Conservation (phyloP, 495 filamentous ascomycete genomes). For the Xylaria palmicola region DNA sequence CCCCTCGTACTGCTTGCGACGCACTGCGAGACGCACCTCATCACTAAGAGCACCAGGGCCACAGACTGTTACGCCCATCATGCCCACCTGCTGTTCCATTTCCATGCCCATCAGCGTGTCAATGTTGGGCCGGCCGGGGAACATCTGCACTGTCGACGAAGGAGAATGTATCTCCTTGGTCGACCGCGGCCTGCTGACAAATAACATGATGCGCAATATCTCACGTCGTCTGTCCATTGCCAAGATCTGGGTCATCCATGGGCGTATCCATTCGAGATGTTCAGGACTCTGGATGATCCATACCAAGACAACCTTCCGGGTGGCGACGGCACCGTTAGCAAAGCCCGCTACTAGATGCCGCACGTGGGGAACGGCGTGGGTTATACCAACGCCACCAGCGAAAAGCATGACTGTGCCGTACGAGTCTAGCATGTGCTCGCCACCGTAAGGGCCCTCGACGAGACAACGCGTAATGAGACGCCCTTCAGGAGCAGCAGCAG, state of each 20-base stretch:
- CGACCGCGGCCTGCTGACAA: constrained; percentile 80
- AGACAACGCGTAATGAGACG: constrained; percentile 60
- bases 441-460: constrained; percentile 83
- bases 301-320: constrained; percentile 75
- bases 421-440: constrained; percentile 62
- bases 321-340: constrained; percentile 68
- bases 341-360: constrained; percentile 72
- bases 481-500: constrained; percentile 56
- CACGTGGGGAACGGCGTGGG: constrained; percentile 78
- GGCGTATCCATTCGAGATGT: constrained; percentile 86
- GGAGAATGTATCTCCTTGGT: constrained; percentile 79
- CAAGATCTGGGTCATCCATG: constrained; percentile 95
- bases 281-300: constrained; percentile 91
- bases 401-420: constrained; percentile 88
- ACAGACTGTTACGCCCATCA: constrained; percentile 83
- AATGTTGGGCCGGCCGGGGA: constrained; percentile 67
- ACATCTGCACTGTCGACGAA: constrained; percentile 86
- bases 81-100: constrained; percentile 72
- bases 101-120: constrained; percentile 74
- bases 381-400: constrained; percentile 85
- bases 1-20: constrained; percentile 61
- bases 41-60: constrained; percentile 88
- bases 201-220: constrained; percentile 79
- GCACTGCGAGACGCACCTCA: constrained; percentile 73
- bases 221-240: constrained; percentile 79